Base-by-base conservation (phyloP, 1,284 basidiomycete species). In the Mycocalia duriaeana region DNA sequence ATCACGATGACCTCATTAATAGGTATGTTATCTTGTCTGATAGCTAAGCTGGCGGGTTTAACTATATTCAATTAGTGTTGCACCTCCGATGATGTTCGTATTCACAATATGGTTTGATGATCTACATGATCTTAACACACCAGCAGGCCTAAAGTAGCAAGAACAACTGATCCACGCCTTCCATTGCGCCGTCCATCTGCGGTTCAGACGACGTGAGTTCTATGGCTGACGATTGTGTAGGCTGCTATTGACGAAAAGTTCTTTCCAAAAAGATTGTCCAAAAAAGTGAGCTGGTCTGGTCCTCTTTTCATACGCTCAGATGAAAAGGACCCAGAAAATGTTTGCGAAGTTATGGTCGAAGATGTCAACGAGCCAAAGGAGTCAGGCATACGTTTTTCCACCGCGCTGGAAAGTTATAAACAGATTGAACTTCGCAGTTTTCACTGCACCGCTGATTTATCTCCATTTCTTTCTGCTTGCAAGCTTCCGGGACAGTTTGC, bases 211-310 rank as follows among this genome's bases (percentile, higher is more conserved):
- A 39, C 11, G 37, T 39, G 20, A 16, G 37, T 19, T 39, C 14
- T 13, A n/a, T 11, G 16, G 11, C 20, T n/a, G 11, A 39, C 2
- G 11, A n/a, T 13, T n/a, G n/a, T n/a, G n/a, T n/a, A n/a, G n/a
- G n/a, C 11, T 22, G 11, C 20, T 19, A 13, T 22, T 13, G 11
- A n/a, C 37, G 14, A 13, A 14, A 13, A 11, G n/a, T 42, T 25
- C n/a, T 23, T 13, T 5, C 13, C 13, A 20, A 9, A 7, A 47
- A 69, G 65, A 48, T 57, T 63, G 42, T 62, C 59, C 22, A 75
- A 70, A 50, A 70, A 68, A 44, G 79, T 74, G 73, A 72, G 61
- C 51, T 81, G 79, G 77, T 62, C 67, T 44, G 78, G 77, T 19
- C 56, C 68, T 34, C 58, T 80, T 25, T 64, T 66, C 25, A 59